Percentiles rank a stretch among this genome's conserved stretches.
These are phyloP conservation scores for Mentha longifolia DNA, from an alignment of 257 asterid genomes.

Conservation along the genomic window DNA sequence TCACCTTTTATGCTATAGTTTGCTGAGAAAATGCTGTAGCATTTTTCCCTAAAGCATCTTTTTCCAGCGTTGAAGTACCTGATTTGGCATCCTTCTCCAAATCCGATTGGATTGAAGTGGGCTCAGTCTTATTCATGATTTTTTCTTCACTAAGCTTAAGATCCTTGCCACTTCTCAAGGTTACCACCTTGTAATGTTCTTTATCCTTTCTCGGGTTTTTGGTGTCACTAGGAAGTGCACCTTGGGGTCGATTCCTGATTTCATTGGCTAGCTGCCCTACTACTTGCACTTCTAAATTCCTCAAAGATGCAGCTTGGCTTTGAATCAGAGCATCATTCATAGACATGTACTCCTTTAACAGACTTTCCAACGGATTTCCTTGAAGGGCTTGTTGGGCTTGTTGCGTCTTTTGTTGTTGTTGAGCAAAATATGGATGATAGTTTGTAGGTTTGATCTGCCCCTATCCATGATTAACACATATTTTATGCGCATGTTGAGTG, in stretches of 20 bases:
- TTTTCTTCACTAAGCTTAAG: background rate
- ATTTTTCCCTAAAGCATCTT: background rate
- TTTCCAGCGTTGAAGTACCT: no score
- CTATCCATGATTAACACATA: no score
- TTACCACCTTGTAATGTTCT: background rate
- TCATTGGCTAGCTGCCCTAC: background rate
- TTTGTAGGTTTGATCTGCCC: no score
- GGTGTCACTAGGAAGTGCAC: background rate
- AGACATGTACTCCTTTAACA: background rate
- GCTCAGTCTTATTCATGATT: background rate
- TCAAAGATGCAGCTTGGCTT: background rate
- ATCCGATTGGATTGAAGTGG: background rate
- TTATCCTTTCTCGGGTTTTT: background rate
- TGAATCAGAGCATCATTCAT: background rate
- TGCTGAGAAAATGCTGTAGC: background rate
- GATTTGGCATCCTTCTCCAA: background rate
- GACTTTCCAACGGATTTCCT: no score
- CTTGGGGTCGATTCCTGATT: background rate
- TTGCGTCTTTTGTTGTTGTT: no score
- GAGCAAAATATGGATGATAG: no score
- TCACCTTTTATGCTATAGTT: background rate
- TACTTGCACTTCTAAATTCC: background rate
- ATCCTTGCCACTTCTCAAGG: background rate
- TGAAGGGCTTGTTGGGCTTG: no score
- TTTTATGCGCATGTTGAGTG: no score